phyloP scores from a whole-genome alignment of 441 rosid genomes.

The Codiaeum variegatum region DNA sequence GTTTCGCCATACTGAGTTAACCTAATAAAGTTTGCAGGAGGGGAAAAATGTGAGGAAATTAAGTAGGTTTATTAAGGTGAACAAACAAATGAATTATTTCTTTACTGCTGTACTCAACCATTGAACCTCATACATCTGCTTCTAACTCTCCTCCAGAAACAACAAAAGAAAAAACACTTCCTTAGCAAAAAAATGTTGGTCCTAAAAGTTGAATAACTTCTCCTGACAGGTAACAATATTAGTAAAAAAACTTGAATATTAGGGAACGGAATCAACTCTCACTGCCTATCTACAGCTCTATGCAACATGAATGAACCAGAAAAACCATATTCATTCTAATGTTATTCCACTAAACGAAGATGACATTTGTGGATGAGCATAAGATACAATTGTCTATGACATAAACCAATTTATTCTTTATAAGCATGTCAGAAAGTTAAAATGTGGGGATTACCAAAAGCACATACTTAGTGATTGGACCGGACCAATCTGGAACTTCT shows the following conservation, averaged over 20 bases:
- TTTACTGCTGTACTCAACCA: background rate
- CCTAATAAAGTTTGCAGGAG: background rate
- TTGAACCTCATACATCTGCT: background rate
- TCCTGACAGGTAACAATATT: background rate
- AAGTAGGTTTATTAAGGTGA: background rate
- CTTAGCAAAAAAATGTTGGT: background rate
- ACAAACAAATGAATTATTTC: background rate
- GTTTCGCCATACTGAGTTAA: background rate
- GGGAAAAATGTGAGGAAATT: background rate
- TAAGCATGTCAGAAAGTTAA: background rate
- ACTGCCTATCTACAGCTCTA: background rate
- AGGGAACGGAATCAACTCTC: background rate
- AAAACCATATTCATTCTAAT: background rate
- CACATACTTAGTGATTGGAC: constrained; percentile 53
- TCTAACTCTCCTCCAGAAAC: background rate
- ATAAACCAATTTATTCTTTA: background rate
- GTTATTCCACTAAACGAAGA: background rate
- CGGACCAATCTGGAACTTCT: constrained; percentile 78
- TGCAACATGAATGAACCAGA: background rate
- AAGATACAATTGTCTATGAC: background rate
- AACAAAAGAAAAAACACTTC: background rate
- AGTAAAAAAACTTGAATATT: background rate
- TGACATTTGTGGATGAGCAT: background rate
- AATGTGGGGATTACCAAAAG: constrained; percentile 19
- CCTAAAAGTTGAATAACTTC: background rate